These are phyloP conservation scores for Silene noctiflora DNA, from an alignment of 179 eudicot species.

Conservation along the genomic window DNA sequence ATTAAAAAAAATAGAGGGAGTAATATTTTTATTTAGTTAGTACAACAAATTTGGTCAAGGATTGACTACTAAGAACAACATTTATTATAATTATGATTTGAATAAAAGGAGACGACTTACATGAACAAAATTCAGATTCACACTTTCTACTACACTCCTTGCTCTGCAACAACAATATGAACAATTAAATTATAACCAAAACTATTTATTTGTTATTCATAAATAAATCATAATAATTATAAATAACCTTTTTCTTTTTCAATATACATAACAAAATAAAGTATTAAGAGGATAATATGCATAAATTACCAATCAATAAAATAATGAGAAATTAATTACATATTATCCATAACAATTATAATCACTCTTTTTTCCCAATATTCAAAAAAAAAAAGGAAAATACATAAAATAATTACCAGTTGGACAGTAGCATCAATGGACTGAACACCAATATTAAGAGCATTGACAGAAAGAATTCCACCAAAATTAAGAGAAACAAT, in stretches of 20 bases:
- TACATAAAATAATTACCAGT: conserved; percentile 28
- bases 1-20: too few relatives aligned
- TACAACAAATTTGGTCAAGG: too few relatives aligned
- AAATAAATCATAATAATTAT: neutral
- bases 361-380: neutral
- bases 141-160: conserved; percentile 45
- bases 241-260: too few relatives aligned
- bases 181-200: neutral
- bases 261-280: too few relatives aligned
- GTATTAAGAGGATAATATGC: too few relatives aligned
- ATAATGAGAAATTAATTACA: too few relatives aligned
- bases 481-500: conserved; percentile 5
- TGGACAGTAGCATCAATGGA: conserved; percentile 27
- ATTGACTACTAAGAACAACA: too few relatives aligned
- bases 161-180: conserved; percentile 22
- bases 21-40: too few relatives aligned
- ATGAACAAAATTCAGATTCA: conserved; percentile 45
- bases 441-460: conserved; percentile 44
- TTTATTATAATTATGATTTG: neutral
- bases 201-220: neutral
- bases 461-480: conserved; percentile 22
- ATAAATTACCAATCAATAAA: neutral
- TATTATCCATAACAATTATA: neutral
- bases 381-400: neutral
- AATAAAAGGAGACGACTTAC: conserved; percentile 18